Evolutionary conservation across 176 grass and related monocot species (phyloP).

Genomic region (Carex pumila): DNA sequence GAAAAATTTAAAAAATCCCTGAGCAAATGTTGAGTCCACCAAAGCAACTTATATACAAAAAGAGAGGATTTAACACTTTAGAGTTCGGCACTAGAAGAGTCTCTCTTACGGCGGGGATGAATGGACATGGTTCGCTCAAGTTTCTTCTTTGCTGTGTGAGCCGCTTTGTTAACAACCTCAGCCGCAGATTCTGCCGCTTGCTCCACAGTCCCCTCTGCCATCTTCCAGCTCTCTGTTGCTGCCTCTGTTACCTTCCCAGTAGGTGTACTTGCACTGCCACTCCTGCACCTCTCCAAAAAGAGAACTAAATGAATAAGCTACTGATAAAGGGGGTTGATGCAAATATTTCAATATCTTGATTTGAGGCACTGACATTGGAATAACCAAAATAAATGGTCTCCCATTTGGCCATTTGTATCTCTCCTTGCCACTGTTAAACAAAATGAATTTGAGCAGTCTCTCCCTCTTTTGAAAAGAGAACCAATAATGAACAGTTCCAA

Average conservation of each 20-base stretch:
- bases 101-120: conserved; percentile 2
- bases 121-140: conserved; percentile 42
- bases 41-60: not conserved
- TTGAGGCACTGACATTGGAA: not conserved
- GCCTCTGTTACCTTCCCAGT: conserved; percentile 20
- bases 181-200: conserved; percentile 50
- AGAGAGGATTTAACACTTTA: not conserved
- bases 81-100: not conserved
- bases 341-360: not conserved
- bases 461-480: not conserved
- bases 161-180: conserved; percentile 27
- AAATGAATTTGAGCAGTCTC: not conserved
- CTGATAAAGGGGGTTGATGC: not conserved
- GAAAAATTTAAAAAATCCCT: not conserved
- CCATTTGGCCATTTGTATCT: not conserved
- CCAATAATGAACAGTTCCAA: not conserved
- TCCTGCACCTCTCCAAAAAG: not conserved
- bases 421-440: not conserved
- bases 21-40: not conserved
- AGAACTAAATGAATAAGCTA: not conserved
- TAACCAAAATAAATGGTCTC: not conserved
- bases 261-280: not conserved
- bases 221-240: conserved; percentile 39
- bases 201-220: conserved; percentile 44
- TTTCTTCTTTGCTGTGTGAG: conserved; percentile 42